A percentile compares a stretch with the other conserved stretches of the same genome.
Evolutionary conservation across 352 stramenopile species (phyloP).

Genomic region (Pythium scleroteichum): DNA sequence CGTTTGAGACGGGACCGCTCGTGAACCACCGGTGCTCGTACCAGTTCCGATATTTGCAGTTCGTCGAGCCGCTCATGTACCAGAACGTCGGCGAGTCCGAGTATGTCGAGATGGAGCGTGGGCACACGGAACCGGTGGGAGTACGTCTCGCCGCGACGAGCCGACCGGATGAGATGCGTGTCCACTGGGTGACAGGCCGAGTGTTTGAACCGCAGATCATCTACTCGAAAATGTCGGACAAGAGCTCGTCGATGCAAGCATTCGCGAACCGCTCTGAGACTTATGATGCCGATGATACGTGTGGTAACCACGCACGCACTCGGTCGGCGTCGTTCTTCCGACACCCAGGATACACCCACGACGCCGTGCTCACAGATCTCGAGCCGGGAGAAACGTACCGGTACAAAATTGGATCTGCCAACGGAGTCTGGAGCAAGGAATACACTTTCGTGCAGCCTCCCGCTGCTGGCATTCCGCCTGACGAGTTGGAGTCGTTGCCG

Average conservation of each 20-base stretch:
- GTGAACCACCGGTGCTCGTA: constrained; percentile 38
- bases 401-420: constrained; percentile 9
- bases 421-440: constrained; percentile 5
- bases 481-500: constrained; percentile 9
- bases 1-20: constrained; percentile 21
- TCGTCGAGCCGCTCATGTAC: constrained; percentile 8
- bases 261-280: constrained; percentile 4
- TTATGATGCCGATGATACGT: constrained; percentile 24
- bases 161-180: constrained; percentile 25
- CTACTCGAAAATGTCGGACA: constrained; percentile 12
- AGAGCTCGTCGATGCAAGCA: neutral
- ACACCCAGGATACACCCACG: constrained; percentile 15
- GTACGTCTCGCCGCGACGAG: constrained; percentile 30
- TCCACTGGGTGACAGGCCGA: constrained; percentile 28
- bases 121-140: constrained; percentile 28
- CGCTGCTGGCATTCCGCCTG: constrained; percentile 6
- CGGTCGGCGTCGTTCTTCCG: constrained; percentile 13
- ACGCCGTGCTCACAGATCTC: constrained; percentile 14
- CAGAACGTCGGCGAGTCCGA: constrained; percentile 17
- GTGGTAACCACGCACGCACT: constrained; percentile 2
- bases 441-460: constrained; percentile 27
- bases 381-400: constrained; percentile 15
- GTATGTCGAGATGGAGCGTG: constrained; percentile 22
- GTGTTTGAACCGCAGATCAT: constrained; percentile 7
- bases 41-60: constrained; percentile 33